Base-by-base conservation (phyloP, 2,329 filamentous ascomycete species). In the Penicillium freii region DNA sequence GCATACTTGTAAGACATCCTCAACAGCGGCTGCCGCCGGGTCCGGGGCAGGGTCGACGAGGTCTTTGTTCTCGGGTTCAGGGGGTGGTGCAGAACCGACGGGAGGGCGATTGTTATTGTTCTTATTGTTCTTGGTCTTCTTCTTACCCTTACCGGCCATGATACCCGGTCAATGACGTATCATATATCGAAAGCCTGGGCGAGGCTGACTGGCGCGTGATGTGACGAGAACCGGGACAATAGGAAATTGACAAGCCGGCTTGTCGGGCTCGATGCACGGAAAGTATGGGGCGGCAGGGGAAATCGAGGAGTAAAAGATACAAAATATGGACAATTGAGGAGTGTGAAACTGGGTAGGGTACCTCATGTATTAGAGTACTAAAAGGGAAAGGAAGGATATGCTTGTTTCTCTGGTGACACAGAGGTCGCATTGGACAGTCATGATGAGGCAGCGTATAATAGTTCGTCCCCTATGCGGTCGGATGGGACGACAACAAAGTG, bases 1-100 rank as follows among this genome's bases (percentile, higher is more conserved):
- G 76, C 77, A 74, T 79, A 79, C 77, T 75, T 67, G 67, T 67
- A 72, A 54, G 64, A 49, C 76, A 77, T 78, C 65, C 70, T 75
- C 68, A 62, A 58, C 59, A 58, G 63, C 61, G 62, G 66, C 67
- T 63, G 66, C 64, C 61, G 68, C 64, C 62, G 68, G 63, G 63
- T 69, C 67, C 59, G 66, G 64, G 62, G 68, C 62, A 58, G 68
- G 60, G 52, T 68, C 43, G 46, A 60, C 45, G 54, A 56, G 54
- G 40, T 57, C 63, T 54, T 56, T 57, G 29, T 54, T 54, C 52
- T 70, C 66, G 40, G 62, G 54, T 34, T 62, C 60, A 55, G 66
- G 62, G 53, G 64, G 60, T 57, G 60, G 61, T 51, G 63, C 67
- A 59, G 69, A 58, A 59, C 68, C 71, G 57, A 69, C 62, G 58